phyloP scores from a whole-genome alignment of 1,284 basidiomycete genomes.

The Xanthoconium separans region DNA sequence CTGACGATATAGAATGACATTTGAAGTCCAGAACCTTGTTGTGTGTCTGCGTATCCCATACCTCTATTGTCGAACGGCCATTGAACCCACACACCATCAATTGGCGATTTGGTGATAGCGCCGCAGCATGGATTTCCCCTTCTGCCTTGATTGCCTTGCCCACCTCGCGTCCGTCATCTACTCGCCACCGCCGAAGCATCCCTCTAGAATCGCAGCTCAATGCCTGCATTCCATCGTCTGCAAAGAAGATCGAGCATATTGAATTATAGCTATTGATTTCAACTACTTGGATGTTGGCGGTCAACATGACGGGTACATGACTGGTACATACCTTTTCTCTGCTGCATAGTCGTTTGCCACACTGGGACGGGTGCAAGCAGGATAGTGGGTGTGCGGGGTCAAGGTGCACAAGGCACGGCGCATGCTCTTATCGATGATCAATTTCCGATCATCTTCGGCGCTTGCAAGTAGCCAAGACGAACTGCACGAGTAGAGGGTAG shows the following conservation, averaged over 20 bases:
- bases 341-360: neutral
- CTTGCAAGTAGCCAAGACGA: too few relatives aligned
- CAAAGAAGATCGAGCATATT: constrained; percentile 2
- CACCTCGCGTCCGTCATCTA: neutral
- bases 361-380: neutral
- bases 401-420: neutral
- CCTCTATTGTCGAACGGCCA: neutral
- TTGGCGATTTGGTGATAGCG: neutral
- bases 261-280: neutral
- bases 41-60: neutral
- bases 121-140: neutral
- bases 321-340: neutral
- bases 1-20: neutral
- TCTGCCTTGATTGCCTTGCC: neutral
- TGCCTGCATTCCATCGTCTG: neutral
- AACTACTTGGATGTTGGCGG: neutral
- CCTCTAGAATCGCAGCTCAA: neutral
- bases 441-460: too few relatives aligned
- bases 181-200: constrained; percentile 3
- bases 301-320: neutral
- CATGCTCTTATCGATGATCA: neutral
- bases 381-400: neutral
- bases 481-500: too few relatives aligned
- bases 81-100: neutral
- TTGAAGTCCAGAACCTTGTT: neutral